Base-by-base conservation (phyloP, 2,329 filamentous ascomycete genomes). In the Graphilbum fragrans region DNA sequence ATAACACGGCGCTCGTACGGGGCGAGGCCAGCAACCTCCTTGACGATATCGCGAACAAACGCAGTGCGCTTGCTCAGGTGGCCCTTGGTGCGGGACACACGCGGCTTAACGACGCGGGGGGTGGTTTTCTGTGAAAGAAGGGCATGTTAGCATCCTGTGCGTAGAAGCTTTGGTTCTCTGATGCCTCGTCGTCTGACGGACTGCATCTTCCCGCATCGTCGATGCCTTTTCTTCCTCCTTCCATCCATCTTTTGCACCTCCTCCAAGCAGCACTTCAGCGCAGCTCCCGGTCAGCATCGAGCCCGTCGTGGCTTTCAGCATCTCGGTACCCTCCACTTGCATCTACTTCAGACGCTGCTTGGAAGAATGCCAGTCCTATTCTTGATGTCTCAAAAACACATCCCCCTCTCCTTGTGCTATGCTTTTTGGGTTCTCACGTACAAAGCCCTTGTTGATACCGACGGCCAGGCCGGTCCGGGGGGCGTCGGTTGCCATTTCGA, bases 1-100 rank as follows among this genome's bases (percentile, higher is more conserved):
- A 98, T 94, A 58, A 98, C 86, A 64, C 92, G 87, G 70, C 92
- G 90, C 82, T 98, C 92, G 68, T 98, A 92, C 61, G 86, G 86
- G 57, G 86, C 86, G 57, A 92, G 83, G 63, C 84, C 92, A 68
- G 88, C 81, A 67, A 96, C 92, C 76, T 98, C 92, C 78, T 93
- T 94, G 67, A 94, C 86, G 64, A 98, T 82, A 63, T 95, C 88
- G 58, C 92, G 80, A 57, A 96, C 90, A 72, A 98, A 96, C 58
- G 84, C 80, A 58, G 92, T 96, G 62, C 88, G 82, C 82, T 94
- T 94, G 74, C 85, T 93, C 62, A 94, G 74, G 71, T 92, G 85
- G 58, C 92, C 92, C 80, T 95, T 96, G 73, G 80, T 88, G 58
- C 82, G 74, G 61, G 80, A 85, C 59, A 88, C 77, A 59, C 82